Base-by-base conservation (phyloP, 2,329 filamentous ascomycete genomes). In the Salinomyces thailandicus region DNA sequence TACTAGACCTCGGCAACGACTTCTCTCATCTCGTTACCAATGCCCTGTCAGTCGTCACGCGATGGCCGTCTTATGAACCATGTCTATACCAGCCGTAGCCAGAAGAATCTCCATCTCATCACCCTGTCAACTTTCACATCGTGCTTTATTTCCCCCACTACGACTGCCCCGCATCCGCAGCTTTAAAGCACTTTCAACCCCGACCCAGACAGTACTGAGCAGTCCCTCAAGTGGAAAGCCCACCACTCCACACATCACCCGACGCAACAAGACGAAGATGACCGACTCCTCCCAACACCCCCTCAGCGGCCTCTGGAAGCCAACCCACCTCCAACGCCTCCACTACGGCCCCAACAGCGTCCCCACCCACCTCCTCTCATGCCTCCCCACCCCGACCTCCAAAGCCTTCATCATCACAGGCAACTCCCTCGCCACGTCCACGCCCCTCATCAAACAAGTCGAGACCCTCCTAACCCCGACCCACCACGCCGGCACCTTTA, bases 371-470 rank as follows among this genome's bases (percentile, higher is more conserved):
- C 55, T 74, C 2, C 41, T 68, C 9, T 55, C 60, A 14, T 61
- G 58, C 34, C 61, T 74, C 0, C 68, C 62, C 0, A 58, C 41
- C 8, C 47, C 55, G 3, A 51, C 48, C 3, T 72, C 69, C 35
- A 72, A 72, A 55, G 72, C 71, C 1, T 75, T 74, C 55, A 70
- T 75, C 48, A 66, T 75, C 30, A 75, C 72, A 1, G 70, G 71
- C 16, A 60, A 54, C 28, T 73, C 71, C 0, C 61, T 75, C 5
- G 67, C 68, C 5, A 69, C 53, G 28, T 75, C 73, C 46, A 75
- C 72, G 0, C 57, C 62, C 0, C 58, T 75, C 5, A 63, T 75
- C 43, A 62, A 64, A 37, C 57, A 68, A 33, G 62, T 74, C 12
- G 69, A 75, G 54, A 44, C 60, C 8, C 54, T 69, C 1, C 58